These are phyloP conservation scores for Malassezia japonica DNA, from an alignment of 1,284 basidiomycete genomes.

Conservation along the genomic window DNA sequence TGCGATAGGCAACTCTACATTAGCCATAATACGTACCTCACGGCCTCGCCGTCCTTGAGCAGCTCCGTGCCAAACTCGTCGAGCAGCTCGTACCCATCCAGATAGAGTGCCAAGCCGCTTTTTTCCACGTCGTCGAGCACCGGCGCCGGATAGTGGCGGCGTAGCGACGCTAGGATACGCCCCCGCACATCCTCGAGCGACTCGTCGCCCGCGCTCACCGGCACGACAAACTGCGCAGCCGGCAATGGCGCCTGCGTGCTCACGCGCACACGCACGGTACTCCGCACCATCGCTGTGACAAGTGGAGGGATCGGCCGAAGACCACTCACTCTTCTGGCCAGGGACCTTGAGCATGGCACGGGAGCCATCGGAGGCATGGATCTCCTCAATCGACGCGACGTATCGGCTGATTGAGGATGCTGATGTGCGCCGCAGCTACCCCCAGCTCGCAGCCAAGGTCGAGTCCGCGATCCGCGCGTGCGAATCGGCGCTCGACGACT, in stretches of 20 bases:
- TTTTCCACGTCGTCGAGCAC: background rate
- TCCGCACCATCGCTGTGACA: background rate
- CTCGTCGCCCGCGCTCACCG: conserved; percentile 11
- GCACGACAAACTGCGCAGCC: conserved; percentile 20
- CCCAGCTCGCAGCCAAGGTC: conserved; percentile 23
- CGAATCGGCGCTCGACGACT: conserved; percentile 32
- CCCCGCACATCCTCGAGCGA: conserved; percentile 12
- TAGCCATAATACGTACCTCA: conserved; percentile 7
- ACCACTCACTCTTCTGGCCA: background rate
- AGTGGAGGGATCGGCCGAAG: conserved; percentile 11
- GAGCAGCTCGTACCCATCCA: conserved; percentile 1
- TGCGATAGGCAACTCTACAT: background rate
- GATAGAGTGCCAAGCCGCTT: background rate
- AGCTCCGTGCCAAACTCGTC: conserved; percentile 16
- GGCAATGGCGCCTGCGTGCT: conserved; percentile 20
- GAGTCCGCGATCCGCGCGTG: conserved; percentile 25
- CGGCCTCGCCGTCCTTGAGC: conserved; percentile 21
- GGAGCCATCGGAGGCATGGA: conserved; percentile 22
- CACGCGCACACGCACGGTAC: conserved; percentile 18
- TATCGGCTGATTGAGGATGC: conserved; percentile 35
- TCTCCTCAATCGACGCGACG: conserved; percentile 38
- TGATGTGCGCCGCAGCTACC: conserved; percentile 14
- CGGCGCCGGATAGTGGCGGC: background rate
- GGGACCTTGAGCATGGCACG: conserved; percentile 1
- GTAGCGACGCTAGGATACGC: conserved; percentile 15